A percentile compares a stretch with the other conserved stretches of the same genome.
These are phyloP conservation scores for Aspergillus phoenicis DNA, from an alignment of 2,329 filamentous ascomycete genomes.

Conservation along the genomic window DNA sequence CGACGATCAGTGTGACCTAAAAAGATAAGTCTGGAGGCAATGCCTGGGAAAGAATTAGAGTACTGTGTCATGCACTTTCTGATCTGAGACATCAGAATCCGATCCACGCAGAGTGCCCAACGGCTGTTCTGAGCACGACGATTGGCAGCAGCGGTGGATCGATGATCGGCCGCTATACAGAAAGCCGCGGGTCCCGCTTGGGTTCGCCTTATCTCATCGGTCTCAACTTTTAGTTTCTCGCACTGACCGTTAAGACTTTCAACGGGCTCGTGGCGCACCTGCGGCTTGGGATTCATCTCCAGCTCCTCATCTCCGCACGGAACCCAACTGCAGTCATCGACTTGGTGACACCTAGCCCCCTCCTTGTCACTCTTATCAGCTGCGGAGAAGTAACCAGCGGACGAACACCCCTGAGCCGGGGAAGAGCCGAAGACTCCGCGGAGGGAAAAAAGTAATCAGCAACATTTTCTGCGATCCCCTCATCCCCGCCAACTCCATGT, in stretches of 20 bases:
- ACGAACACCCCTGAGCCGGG: slow-evolving; percentile 5
- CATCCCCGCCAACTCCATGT: slow-evolving; percentile 31
- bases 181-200: slow-evolving; percentile 13
- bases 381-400: not conserved
- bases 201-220: slow-evolving; percentile 20
- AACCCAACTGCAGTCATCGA: not conserved
- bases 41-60: not conserved
- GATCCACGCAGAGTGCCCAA: not conserved
- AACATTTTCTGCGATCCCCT: not conserved
- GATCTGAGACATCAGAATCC: slow-evolving; percentile 6
- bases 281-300: not conserved
- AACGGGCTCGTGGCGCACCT: slow-evolving; percentile 1
- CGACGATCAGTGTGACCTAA: not conserved
- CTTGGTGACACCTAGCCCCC: not conserved
- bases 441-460: slow-evolving; percentile 13
- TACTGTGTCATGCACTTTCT: not conserved
- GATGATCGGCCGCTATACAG: slow-evolving; percentile 28
- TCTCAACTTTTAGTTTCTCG: slow-evolving; percentile 7
- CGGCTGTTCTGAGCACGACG: slow-evolving; percentile 4
- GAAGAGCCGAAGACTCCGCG: slow-evolving; percentile 10
- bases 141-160: slow-evolving; percentile 23
- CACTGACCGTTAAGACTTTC: slow-evolving; percentile 2
- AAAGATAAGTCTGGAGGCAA: not conserved
- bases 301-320: not conserved
- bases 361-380: not conserved